Conservation (phyloP, 257 asterid genomes). For the Salvia miltiorrhiza region DNA sequence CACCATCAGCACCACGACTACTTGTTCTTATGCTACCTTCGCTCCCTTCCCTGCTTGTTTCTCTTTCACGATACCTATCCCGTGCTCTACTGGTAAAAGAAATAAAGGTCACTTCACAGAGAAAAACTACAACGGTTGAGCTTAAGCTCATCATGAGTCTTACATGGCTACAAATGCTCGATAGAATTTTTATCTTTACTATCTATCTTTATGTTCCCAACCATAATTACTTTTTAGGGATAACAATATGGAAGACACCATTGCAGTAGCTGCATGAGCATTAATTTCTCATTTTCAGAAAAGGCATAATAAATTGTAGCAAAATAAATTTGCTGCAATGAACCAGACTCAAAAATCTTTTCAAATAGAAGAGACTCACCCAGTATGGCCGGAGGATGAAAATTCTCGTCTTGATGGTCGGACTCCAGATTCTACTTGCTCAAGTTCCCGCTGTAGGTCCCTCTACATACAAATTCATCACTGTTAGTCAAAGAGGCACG, state of each 20-base stretch:
- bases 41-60: constrained; percentile 53
- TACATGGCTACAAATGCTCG: not conserved
- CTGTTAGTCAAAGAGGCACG: not conserved
- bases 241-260: not conserved
- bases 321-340: not conserved
- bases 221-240: not conserved
- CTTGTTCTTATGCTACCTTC: constrained; percentile 62
- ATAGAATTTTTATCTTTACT: not conserved
- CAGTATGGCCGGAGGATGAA: constrained; percentile 65
- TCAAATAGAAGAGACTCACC: constrained; percentile 43
- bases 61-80: constrained; percentile 87
- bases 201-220: not conserved
- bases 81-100: constrained; percentile 44
- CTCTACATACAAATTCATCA: constrained; percentile 47
- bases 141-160: not conserved
- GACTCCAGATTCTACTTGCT: constrained; percentile 86
- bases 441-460: constrained; percentile 94
- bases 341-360: constrained; percentile 1
- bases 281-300: not conserved
- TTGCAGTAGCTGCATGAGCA: not conserved
- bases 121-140: not conserved
- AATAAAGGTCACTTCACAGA: not conserved
- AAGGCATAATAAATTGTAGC: not conserved
- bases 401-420: constrained; percentile 79
- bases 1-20: constrained; percentile 40